Evolutionary conservation across 2,329 filamentous ascomycete species (phyloP).

Genomic region (Ophiostoma quercus): DNA sequence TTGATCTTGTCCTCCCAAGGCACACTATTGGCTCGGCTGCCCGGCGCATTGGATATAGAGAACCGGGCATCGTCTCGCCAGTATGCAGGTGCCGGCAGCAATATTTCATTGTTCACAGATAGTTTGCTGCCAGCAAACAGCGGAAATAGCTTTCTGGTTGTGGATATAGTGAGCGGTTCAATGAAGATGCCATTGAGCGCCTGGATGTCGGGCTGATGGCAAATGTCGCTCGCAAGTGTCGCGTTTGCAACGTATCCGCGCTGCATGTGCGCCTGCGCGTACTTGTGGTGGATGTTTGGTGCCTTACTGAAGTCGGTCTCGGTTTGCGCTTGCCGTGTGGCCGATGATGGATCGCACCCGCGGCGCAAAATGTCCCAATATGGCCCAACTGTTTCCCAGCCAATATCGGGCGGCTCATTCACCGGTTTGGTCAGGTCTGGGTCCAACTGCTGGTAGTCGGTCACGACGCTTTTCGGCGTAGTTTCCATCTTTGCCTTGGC

Average conservation of each 20-base stretch:
- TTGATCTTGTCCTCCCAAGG: constrained; percentile 55
- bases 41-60: constrained; percentile 43
- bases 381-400: constrained; percentile 50
- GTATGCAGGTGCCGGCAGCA: constrained; percentile 65
- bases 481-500: constrained; percentile 35
- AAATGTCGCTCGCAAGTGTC: constrained; percentile 56
- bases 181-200: constrained; percentile 61
- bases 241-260: constrained; percentile 59
- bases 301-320: constrained; percentile 43
- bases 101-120: constrained; percentile 63
- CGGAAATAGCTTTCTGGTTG: constrained; percentile 55
- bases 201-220: constrained; percentile 60
- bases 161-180: constrained; percentile 51
- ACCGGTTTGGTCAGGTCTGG: constrained; percentile 22
- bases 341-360: constrained; percentile 59
- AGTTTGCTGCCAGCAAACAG: constrained; percentile 66
- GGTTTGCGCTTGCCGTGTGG: constrained; percentile 47
- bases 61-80: constrained; percentile 60
- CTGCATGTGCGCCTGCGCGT: constrained; percentile 46
- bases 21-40: constrained; percentile 39
- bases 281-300: constrained; percentile 42
- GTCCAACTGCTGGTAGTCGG: constrained; percentile 41
- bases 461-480: constrained; percentile 40
- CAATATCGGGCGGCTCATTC: neutral
- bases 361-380: constrained; percentile 55